phyloP scores from a whole-genome alignment of 2,329 filamentous ascomycete species.

The Waltergamsia citrina region DNA sequence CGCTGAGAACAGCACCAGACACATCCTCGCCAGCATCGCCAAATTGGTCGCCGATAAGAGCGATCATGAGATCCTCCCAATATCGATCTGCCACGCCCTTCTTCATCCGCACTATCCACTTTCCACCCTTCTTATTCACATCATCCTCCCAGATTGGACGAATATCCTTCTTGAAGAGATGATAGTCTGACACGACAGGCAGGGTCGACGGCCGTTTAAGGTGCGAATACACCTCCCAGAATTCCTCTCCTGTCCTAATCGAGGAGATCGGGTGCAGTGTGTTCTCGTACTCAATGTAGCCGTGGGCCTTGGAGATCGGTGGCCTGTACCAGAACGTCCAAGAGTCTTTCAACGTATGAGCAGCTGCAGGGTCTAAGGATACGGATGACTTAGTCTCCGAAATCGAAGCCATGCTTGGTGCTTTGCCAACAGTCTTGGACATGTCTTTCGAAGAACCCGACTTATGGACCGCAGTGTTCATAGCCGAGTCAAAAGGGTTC shows the following conservation, averaged over 20 bases:
- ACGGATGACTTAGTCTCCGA: constrained; percentile 23
- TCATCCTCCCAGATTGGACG: constrained; percentile 98
- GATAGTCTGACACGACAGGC: constrained; percentile 91
- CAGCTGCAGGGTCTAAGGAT: constrained; percentile 18
- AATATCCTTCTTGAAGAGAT: constrained; percentile 94
- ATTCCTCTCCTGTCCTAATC: constrained; percentile 77
- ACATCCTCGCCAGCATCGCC: constrained; percentile 87
- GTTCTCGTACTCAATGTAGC: constrained; percentile 86
- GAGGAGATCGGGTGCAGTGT: constrained; percentile 80
- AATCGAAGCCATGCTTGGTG: constrained; percentile 32
- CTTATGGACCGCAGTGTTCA: constrained; percentile 32
- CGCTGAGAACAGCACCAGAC: constrained; percentile 88
- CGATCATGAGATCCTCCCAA: constrained; percentile 90
- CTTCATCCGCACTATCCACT: constrained; percentile 95
- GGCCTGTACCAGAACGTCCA: constrained; percentile 98
- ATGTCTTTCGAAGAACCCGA: constrained; percentile 18
- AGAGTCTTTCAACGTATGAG: constrained; percentile 61
- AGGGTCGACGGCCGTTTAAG: constrained; percentile 81
- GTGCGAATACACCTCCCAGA: constrained; percentile 83
- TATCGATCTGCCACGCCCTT: constrained; percentile 95
- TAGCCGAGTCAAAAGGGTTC: constrained; percentile 69
- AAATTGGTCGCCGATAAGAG: constrained; percentile 90
- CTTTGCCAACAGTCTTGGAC: constrained; percentile 17
- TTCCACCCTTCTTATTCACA: constrained; percentile 90
- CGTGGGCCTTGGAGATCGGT: constrained; percentile 89